Percentiles rank a stretch among this genome's conserved stretches.
These are phyloP conservation scores for Quaeritorhiza haematococci DNA, from an alignment of 371 early-diverging fungal species.

Conservation along the genomic window DNA sequence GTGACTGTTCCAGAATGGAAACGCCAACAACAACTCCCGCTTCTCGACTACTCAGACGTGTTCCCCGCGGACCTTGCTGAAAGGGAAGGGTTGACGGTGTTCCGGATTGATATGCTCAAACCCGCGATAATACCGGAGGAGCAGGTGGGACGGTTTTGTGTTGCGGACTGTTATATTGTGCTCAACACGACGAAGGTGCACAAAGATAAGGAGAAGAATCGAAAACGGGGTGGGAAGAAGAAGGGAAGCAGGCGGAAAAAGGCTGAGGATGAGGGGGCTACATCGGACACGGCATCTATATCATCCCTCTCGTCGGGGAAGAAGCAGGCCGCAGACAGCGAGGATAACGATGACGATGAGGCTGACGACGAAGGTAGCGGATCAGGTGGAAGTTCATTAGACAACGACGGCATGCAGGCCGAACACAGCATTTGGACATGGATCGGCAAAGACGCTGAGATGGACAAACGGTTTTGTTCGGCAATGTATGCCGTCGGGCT, in stretches of 20 bases:
- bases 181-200: conserved; percentile 8
- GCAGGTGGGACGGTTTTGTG: conserved; percentile 29
- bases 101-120: conserved; percentile 33
- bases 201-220: not conserved
- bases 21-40: conserved; percentile 11
- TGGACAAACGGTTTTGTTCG: conserved; percentile 44
- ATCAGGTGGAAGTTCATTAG: not conserved
- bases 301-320: not conserved
- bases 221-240: not conserved
- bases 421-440: conserved; percentile 33
- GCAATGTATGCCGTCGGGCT: conserved; percentile 44
- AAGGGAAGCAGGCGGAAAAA: not conserved
- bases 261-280: not conserved
- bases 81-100: conserved; percentile 19
- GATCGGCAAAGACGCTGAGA: conserved; percentile 40
- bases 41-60: conserved; percentile 28
- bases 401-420: not conserved
- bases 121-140: conserved; percentile 16
- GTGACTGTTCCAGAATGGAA: too few relatives aligned
- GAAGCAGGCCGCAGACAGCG: not conserved
- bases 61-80: conserved; percentile 20
- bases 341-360: conserved; percentile 3
- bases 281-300: not conserved
- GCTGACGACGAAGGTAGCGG: not conserved
- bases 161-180: conserved; percentile 41